phyloP scores from a whole-genome alignment of 2,329 filamentous ascomycete species.

The Ophiostoma ips region DNA sequence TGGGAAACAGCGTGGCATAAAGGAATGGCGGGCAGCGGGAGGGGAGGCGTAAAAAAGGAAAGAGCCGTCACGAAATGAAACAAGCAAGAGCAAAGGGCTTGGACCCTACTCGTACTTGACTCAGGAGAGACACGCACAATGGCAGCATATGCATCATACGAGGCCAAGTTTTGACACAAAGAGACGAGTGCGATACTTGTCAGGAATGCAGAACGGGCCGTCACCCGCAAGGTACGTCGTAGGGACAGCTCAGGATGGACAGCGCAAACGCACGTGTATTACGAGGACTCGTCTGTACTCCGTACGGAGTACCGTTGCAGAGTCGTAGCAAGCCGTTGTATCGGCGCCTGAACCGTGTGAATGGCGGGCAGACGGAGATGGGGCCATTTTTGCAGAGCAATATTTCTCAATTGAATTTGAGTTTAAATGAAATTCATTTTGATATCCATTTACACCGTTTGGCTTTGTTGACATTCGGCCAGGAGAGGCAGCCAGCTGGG shows the following conservation, averaged over 20 bases:
- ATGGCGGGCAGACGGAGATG: no score
- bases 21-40: neutral
- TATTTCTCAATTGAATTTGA: no score
- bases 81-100: neutral
- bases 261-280: neutral
- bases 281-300: no score
- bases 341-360: no score
- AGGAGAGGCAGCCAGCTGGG: constrained; percentile 11
- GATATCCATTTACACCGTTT: neutral
- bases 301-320: no score
- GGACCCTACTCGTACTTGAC: neutral
- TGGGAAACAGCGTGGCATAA: neutral
- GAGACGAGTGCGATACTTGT: neutral
- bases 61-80: neutral
- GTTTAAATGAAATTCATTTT: constrained; percentile 1
- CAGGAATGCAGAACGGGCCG: neutral
- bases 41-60: neutral
- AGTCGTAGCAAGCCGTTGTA: no score
- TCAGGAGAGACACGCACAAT: neutral
- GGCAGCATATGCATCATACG: neutral
- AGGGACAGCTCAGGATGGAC: neutral
- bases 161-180: neutral
- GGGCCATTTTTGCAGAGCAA: no score
- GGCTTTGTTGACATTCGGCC: constrained; percentile 12
- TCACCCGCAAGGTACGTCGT: neutral